Percentiles rank a stretch among this genome's conserved stretches.
These are phyloP conservation scores for Aspergillus luchuensis DNA, from an alignment of 2,329 filamentous ascomycete species.

Conservation along the genomic window DNA sequence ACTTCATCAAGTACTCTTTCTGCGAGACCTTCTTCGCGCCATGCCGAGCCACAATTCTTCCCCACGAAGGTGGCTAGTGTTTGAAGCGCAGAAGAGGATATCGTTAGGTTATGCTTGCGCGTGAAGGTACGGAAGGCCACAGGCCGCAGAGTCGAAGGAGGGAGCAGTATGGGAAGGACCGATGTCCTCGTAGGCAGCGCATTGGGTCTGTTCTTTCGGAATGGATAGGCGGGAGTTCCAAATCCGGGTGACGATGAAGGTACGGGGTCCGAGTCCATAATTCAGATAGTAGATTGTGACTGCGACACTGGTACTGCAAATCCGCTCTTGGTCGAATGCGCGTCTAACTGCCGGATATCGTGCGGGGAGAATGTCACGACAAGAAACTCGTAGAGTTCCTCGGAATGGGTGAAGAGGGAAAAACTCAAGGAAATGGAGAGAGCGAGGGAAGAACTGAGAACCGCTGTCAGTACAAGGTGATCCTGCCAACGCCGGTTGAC, in stretches of 20 bases:
- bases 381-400: neutral
- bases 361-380: too few species aligned
- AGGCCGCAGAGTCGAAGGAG: slow-evolving; percentile 81
- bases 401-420: neutral
- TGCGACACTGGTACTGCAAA: neutral
- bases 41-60: slow-evolving; percentile 90
- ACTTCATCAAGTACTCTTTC: slow-evolving; percentile 92
- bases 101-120: slow-evolving; percentile 92
- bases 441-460: neutral
- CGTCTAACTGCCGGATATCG: too few species aligned
- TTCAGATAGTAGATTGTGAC: slow-evolving; percentile 5
- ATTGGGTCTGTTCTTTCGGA: slow-evolving; percentile 49
- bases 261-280: slow-evolving; percentile 57
- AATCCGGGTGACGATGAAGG: slow-evolving; percentile 91
- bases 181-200: slow-evolving; percentile 58
- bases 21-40: slow-evolving; percentile 91
- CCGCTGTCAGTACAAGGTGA: neutral
- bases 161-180: slow-evolving; percentile 85
- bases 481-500: neutral
- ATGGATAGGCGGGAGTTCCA: slow-evolving; percentile 79
- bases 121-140: slow-evolving; percentile 95
- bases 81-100: slow-evolving; percentile 83
- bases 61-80: slow-evolving; percentile 87
- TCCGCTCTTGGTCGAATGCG: neutral
- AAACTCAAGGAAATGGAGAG: neutral